Percentiles rank a stretch among this genome's conserved stretches.
These are phyloP conservation scores for Botrytis elliptica DNA, from an alignment of 2,329 filamentous ascomycete genomes.

Conservation along the genomic window DNA sequence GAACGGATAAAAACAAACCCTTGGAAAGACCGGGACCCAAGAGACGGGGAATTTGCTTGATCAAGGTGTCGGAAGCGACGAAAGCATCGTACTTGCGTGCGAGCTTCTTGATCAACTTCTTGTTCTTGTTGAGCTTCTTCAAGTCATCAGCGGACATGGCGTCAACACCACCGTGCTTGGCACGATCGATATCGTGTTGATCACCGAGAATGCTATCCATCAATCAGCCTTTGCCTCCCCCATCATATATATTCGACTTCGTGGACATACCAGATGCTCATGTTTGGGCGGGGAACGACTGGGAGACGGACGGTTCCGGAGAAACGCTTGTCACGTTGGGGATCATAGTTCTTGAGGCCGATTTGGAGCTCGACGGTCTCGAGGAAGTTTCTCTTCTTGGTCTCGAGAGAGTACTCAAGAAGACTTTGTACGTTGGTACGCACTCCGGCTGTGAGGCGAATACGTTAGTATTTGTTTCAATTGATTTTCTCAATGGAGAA, in stretches of 20 bases:
- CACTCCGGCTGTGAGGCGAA: constrained; percentile 75
- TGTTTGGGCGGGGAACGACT: constrained; percentile 84
- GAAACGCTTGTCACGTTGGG: constrained; percentile 99
- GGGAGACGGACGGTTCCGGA: constrained; percentile 97
- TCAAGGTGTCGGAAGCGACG: constrained; percentile 92
- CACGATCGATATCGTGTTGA: constrained; percentile 99
- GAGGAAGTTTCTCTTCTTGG: constrained; percentile 98
- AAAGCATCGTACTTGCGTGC: constrained; percentile 99
- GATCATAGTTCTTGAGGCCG: constrained; percentile 98
- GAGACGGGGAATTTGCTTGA: constrained; percentile 99
- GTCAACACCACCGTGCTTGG: constrained; percentile 98
- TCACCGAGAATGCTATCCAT: constrained; percentile 71
- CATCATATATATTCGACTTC: constrained; percentile 21
- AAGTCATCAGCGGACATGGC: constrained; percentile 98
- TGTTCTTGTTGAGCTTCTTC: constrained; percentile 99
- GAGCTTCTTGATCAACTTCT: constrained; percentile 99
- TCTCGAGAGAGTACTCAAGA: constrained; percentile 90
- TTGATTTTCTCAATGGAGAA: neutral
- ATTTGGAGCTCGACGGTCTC: constrained; percentile 91
- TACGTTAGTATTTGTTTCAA: constrained; percentile 21
- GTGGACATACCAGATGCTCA: constrained; percentile 71
- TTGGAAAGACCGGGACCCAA: constrained; percentile 97
- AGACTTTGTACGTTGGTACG: constrained; percentile 91
- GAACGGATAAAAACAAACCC: constrained; percentile 54
- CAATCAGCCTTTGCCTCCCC: constrained; percentile 35